Percentiles rank a stretch among this genome's conserved stretches.
phyloP scores from a whole-genome alignment of 2,329 filamentous ascomycete genomes.

The Alternaria solani region DNA sequence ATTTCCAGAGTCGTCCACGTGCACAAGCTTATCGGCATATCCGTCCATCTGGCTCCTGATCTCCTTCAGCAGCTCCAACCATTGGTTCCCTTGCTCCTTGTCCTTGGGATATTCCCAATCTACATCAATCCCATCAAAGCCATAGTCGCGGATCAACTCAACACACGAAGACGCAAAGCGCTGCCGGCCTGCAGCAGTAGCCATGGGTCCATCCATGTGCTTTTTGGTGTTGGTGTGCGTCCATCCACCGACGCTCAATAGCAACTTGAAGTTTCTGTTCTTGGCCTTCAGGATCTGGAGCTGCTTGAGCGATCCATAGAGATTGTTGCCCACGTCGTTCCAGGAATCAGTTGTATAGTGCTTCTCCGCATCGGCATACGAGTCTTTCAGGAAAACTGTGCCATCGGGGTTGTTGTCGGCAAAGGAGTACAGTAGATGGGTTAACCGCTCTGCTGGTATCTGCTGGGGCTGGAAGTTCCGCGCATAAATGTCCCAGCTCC shows the following conservation, averaged over 20 bases:
- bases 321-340: conserved; percentile 71
- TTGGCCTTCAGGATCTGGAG: conserved; percentile 77
- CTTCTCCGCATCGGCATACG: conserved; percentile 61
- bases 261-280: conserved; percentile 77
- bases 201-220: conserved; percentile 77
- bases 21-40: conserved; percentile 49
- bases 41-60: conserved; percentile 50
- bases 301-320: conserved; percentile 81
- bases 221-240: conserved; percentile 66
- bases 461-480: conserved; percentile 87
- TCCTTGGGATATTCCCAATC: conserved; percentile 59
- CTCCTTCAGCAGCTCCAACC: conserved; percentile 52
- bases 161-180: conserved; percentile 77
- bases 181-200: conserved; percentile 67
- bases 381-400: conserved; percentile 62
- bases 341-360: conserved; percentile 68
- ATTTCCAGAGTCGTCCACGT: conserved; percentile 16
- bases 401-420: conserved; percentile 85
- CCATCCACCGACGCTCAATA: conserved; percentile 87
- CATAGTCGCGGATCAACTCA: conserved; percentile 77
- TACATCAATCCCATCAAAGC: conserved; percentile 66
- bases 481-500: conserved; percentile 86
- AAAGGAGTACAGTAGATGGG: conserved; percentile 90
- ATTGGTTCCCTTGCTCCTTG: conserved; percentile 51
- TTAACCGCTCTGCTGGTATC: conserved; percentile 80